A percentile compares a stretch with the other conserved stretches of the same genome.
These are phyloP conservation scores for Exophiala xenobiotica DNA, from an alignment of 2,329 filamentous ascomycete genomes.

Conservation along the genomic window DNA sequence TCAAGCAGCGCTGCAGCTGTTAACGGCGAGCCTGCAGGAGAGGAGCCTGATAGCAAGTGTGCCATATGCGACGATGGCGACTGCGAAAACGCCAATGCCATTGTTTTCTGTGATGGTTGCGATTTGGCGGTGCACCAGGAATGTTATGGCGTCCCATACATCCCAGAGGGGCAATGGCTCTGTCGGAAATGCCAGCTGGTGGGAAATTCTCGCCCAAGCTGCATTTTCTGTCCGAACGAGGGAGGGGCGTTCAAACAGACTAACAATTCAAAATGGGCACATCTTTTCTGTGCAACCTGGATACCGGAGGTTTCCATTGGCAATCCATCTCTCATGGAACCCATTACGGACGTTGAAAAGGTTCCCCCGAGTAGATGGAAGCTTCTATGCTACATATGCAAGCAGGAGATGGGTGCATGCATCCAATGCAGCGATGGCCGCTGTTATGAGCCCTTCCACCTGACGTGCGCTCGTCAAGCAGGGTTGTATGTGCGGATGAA, in stretches of 20 bases:
- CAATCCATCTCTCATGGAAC: constrained; percentile 97
- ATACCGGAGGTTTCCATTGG: constrained; percentile 95
- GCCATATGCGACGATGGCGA: constrained; percentile 99
- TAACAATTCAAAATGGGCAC: constrained; percentile 92
- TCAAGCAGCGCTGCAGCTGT: constrained; percentile 94
- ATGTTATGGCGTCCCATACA: constrained; percentile 97
- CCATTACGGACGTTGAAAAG: constrained; percentile 96
- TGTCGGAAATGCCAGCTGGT: constrained; percentile 96
- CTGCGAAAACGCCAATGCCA: constrained; percentile 98
- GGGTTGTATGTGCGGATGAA: constrained; percentile 96
- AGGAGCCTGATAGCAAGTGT: constrained; percentile 96
- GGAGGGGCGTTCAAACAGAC: constrained; percentile 99
- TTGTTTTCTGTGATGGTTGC: constrained; percentile 98
- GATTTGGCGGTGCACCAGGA: constrained; percentile 97
- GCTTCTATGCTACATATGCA: constrained; percentile 91
- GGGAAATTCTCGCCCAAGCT: constrained; percentile 86
- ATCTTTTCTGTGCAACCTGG: constrained; percentile 96
- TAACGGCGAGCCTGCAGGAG: constrained; percentile 83
- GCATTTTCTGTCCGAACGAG: constrained; percentile 97
- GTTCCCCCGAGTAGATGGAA: constrained; percentile 94
- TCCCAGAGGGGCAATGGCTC: constrained; percentile 97
- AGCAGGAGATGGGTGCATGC: constrained; percentile 95
- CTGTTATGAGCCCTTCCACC: constrained; percentile 95
- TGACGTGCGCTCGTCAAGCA: constrained; percentile 87
- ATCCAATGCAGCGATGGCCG: constrained; percentile 98